Evolutionary conservation across 176 grass and related monocot species (phyloP).

Genomic region (Rhynchospora pubera): DNA sequence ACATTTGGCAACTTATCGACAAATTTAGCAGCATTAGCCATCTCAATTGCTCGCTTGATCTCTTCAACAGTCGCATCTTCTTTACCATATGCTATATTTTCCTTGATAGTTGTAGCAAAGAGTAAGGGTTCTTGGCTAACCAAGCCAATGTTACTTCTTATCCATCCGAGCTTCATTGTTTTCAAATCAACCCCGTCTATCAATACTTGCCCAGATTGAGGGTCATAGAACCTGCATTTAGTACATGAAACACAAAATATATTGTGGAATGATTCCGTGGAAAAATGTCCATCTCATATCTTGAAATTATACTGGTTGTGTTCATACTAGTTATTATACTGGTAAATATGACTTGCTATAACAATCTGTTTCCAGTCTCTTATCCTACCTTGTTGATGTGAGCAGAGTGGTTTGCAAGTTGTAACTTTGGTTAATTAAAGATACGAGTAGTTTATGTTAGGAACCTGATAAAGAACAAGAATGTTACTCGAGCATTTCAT

Average conservation of each 20-base stretch:
- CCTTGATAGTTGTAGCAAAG: slow-evolving; percentile 61
- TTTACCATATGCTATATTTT: slow-evolving; percentile 81
- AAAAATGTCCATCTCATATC: background rate
- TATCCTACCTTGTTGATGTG: background rate
- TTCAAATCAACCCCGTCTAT: slow-evolving; percentile 68
- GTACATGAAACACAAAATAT: background rate
- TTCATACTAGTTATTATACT: background rate
- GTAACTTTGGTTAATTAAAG: background rate
- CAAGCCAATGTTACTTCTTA: slow-evolving; percentile 68
- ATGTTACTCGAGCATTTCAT: background rate
- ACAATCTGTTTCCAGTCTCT: background rate
- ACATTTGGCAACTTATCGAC: slow-evolving; percentile 84
- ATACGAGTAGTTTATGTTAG: background rate
- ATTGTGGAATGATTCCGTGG: background rate
- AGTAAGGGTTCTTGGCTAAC: slow-evolving; percentile 84
- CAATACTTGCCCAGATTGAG: slow-evolving; percentile 64
- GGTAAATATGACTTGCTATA: background rate
- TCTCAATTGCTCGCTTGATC: slow-evolving; percentile 40
- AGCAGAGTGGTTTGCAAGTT: background rate
- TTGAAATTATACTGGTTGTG: background rate
- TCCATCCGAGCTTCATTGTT: slow-evolving; percentile 51
- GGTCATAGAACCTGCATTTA: slow-evolving; percentile 72
- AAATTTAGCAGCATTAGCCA: slow-evolving; percentile 82
- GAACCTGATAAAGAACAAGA: background rate
- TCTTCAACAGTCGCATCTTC: slow-evolving; percentile 47